These are phyloP conservation scores for Chaetomium olivaceum DNA, from an alignment of 2,329 filamentous ascomycete genomes.

Conservation along the genomic window DNA sequence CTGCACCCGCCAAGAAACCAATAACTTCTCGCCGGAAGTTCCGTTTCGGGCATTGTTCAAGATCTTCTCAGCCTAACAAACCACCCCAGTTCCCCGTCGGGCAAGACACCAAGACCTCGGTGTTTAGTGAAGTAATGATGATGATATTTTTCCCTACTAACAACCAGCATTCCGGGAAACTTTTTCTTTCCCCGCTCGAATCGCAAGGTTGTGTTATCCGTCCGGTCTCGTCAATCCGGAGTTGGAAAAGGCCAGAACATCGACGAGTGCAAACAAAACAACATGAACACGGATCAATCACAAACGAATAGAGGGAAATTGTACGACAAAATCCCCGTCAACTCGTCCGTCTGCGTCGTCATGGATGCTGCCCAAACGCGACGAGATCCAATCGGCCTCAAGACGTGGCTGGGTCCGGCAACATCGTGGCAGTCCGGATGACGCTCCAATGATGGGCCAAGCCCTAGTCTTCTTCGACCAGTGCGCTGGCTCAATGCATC, in stretches of 20 bases:
- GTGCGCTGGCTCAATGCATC: constrained; percentile 12
- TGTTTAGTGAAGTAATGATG: not conserved
- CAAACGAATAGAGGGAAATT: not conserved
- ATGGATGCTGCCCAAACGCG: constrained; percentile 26
- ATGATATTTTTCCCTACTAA: not conserved
- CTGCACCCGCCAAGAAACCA: not conserved
- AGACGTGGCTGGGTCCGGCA: constrained; percentile 21
- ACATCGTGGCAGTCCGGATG: constrained; percentile 23
- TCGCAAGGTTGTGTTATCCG: not conserved
- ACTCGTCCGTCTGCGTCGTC: constrained; percentile 14
- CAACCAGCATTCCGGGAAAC: not conserved
- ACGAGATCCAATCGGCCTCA: constrained; percentile 21
- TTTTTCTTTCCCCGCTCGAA: not conserved
- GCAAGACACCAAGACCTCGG: too few species aligned
- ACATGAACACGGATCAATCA: not conserved
- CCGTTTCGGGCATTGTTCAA: too few species aligned
- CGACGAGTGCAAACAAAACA: not conserved
- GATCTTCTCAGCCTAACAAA: too few species aligned
- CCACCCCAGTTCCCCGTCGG: too few species aligned
- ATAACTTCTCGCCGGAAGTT: too few species aligned
- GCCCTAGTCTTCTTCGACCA: not conserved
- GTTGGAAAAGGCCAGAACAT: not conserved
- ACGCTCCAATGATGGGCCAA: constrained; percentile 12
- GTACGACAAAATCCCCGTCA: not conserved
- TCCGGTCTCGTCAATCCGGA: not conserved